Conservation (phyloP, 352 stramenopile genomes). For the Pythium phragmitis region DNA sequence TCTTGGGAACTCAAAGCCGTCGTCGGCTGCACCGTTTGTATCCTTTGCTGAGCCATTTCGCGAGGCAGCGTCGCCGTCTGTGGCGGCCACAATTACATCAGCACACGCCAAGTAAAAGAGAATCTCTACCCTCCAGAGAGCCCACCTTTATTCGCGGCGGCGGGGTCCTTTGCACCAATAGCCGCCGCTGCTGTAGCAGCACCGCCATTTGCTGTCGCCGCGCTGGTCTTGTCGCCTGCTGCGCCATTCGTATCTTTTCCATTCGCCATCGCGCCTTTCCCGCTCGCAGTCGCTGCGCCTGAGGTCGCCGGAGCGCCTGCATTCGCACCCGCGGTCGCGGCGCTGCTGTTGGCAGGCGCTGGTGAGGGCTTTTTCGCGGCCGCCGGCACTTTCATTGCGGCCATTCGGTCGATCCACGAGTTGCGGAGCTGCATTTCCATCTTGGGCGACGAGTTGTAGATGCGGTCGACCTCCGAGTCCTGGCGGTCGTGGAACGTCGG, state of each 20-base stretch:
- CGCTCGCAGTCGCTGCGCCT: conserved; percentile 3
- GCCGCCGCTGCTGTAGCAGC: background rate
- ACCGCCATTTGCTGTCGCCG: conserved; percentile 9
- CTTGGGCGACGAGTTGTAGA: conserved; percentile 89
- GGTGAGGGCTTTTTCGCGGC: conserved; percentile 54
- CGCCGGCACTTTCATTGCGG: conserved; percentile 59
- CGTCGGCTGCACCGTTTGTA: conserved; percentile 19
- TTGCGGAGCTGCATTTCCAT: conserved; percentile 85
- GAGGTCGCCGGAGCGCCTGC: background rate
- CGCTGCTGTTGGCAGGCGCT: conserved; percentile 7
- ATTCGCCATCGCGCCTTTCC: conserved; percentile 11
- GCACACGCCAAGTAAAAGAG: background rate
- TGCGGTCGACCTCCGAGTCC: conserved; percentile 88
- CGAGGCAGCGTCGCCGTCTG: conserved; percentile 9
- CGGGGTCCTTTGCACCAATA: conserved; percentile 2
- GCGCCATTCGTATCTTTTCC: conserved; percentile 19
- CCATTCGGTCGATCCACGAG: conserved; percentile 89
- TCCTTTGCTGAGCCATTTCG: background rate
- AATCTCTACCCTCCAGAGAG: background rate
- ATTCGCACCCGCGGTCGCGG: background rate
- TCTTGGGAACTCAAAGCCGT: conserved; percentile 68
- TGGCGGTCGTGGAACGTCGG: conserved; percentile 88
- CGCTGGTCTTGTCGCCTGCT: background rate
- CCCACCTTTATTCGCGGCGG: conserved; percentile 8
- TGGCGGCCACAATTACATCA: background rate